phyloP scores from a whole-genome alignment of 768 basidiomycete species.

The Macrolepiota dolichaula region DNA sequence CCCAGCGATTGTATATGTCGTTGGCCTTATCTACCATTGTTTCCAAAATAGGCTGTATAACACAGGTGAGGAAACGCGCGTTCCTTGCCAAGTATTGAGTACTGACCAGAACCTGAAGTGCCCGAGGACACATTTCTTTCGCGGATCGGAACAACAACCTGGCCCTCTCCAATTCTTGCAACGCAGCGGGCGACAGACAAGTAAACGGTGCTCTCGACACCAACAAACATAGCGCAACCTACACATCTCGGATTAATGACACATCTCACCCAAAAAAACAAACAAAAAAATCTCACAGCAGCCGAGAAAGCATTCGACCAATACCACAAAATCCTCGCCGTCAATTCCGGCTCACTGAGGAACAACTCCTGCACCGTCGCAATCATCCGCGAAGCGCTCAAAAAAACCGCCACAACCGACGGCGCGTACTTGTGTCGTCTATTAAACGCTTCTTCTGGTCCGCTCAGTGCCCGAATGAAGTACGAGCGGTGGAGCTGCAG shows the following conservation, averaged over 20 bases:
- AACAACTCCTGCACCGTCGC: conserved; percentile 56
- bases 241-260: neutral
- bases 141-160: conserved; percentile 42
- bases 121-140: conserved; percentile 42
- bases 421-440: conserved; percentile 63
- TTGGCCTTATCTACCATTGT: conserved; percentile 51
- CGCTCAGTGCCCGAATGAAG: conserved; percentile 61
- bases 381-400: conserved; percentile 61
- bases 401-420: conserved; percentile 66
- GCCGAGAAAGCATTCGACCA: conserved; percentile 56
- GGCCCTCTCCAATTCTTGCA: conserved; percentile 57
- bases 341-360: conserved; percentile 54
- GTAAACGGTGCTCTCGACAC: conserved; percentile 68
- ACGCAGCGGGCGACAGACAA: conserved; percentile 57
- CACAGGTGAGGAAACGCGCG: conserved; percentile 6
- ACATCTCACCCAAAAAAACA: neutral
- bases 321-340: conserved; percentile 48
- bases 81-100: neutral
- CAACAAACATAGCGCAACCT: conserved; percentile 50
- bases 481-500: conserved; percentile 66
- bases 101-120: conserved; percentile 43
- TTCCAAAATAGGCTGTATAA: conserved; percentile 40
- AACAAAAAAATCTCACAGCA: conserved; percentile 32
- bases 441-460: conserved; percentile 56
- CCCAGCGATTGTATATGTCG: conserved; percentile 46